These are phyloP conservation scores for Stereocaulon alpinum DNA, from an alignment of 495 filamentous ascomycete genomes.

Conservation along the genomic window DNA sequence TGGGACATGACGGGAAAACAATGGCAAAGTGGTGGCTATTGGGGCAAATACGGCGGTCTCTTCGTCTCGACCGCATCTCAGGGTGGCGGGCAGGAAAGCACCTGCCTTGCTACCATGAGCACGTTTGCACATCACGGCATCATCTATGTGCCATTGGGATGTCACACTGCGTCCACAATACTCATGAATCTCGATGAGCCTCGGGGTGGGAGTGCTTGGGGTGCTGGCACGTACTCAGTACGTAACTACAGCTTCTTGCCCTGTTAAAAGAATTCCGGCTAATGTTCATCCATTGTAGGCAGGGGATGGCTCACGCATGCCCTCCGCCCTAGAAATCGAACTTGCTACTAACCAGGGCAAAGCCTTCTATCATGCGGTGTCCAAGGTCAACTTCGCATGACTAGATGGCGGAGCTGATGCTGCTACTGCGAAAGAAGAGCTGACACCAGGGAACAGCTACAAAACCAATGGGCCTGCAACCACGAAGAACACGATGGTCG, in stretches of 20 bases:
- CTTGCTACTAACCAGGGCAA: conserved; percentile 76
- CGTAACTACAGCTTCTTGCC: conserved; percentile 21
- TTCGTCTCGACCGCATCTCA: conserved; percentile 76
- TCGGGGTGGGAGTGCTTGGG: conserved; percentile 84
- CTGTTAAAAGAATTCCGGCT: background rate
- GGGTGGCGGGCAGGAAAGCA: conserved; percentile 92
- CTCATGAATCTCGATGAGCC: conserved; percentile 63
- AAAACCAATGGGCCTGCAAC: too few species aligned
- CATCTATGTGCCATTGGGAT: conserved; percentile 90
- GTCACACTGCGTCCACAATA: conserved; percentile 63
- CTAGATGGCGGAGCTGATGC: conserved; percentile 48
- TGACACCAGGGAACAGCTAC: too few species aligned
- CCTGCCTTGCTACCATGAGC: conserved; percentile 69
- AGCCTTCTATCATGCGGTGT: conserved; percentile 70
- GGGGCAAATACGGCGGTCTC: conserved; percentile 84
- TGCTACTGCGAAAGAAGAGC: too few species aligned
- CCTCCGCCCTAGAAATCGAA: conserved; percentile 59
- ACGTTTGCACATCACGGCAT: conserved; percentile 91
- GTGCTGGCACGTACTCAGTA: conserved; percentile 85
- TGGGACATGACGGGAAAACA: conserved; percentile 73
- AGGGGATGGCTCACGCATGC: conserved; percentile 81
- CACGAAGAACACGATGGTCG: too few species aligned
- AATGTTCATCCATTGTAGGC: too few species aligned
- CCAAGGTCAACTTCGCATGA: conserved; percentile 69
- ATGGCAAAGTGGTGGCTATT: conserved; percentile 62